A percentile compares a stretch with the other conserved stretches of the same genome.
phyloP scores from a whole-genome alignment of 2,329 filamentous ascomycete species.

The Biscogniauxia sp. region DNA sequence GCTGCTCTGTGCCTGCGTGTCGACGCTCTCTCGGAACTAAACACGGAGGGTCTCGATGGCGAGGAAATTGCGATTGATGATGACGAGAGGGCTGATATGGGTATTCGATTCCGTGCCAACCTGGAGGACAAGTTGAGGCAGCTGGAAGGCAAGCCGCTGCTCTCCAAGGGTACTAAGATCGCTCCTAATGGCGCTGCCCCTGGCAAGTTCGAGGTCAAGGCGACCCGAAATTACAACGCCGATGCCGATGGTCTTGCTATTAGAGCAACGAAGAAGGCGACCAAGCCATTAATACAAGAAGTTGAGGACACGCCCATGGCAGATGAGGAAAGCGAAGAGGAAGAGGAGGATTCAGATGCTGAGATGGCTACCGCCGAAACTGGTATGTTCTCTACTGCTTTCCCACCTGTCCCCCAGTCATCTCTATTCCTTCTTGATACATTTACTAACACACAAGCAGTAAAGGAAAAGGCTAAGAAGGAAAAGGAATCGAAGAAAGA shows the following conservation, averaged over 20 bases:
- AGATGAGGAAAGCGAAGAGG: conserved; percentile 48
- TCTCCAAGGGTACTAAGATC: conserved; percentile 72
- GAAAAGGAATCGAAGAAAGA: conserved; percentile 33
- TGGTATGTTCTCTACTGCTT: conserved; percentile 20
- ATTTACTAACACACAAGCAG: conserved; percentile 28
- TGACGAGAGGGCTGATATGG: conserved; percentile 82
- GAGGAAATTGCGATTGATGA: conserved; percentile 66
- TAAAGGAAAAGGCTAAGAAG: conserved; percentile 37
- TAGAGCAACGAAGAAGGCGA: conserved; percentile 37
- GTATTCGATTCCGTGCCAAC: conserved; percentile 67
- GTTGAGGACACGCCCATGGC: conserved; percentile 41
- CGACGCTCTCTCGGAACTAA: conserved; percentile 81
- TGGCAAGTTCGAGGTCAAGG: conserved; percentile 87
- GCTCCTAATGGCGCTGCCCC: conserved; percentile 68
- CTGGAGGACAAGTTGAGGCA: conserved; percentile 73
- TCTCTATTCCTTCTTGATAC: conserved; percentile 14
- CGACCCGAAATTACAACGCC: conserved; percentile 89
- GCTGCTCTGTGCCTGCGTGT: conserved; percentile 89
- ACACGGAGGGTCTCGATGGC: conserved; percentile 56
- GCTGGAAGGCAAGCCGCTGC: conserved; percentile 87
- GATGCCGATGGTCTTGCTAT: conserved; percentile 81
- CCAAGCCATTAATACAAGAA: conserved; percentile 39
- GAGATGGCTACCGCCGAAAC: conserved; percentile 35
- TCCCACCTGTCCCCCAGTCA: neutral
- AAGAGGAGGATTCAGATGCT: conserved; percentile 39